phyloP scores from a whole-genome alignment of 257 asterid species.

The Capsicum baccatum region DNA sequence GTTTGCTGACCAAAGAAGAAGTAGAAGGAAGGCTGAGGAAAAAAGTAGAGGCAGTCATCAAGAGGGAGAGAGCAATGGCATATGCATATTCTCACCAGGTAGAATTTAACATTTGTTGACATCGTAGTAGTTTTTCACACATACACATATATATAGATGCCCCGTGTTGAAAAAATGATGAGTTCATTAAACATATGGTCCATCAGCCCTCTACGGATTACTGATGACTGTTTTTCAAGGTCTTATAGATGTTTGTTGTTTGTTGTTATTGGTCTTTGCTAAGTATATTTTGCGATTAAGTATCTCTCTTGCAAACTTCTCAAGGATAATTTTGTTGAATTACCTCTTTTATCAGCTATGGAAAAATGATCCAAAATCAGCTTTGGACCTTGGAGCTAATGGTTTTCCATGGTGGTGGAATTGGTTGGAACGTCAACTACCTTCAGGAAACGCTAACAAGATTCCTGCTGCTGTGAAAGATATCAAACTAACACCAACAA shows the following conservation, averaged over 20 bases:
- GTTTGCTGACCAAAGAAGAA: conserved; percentile 81
- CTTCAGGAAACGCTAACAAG: conserved; percentile 48
- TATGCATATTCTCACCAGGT: conserved; percentile 94
- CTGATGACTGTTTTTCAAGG: not conserved
- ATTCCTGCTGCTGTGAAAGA: conserved; percentile 46
- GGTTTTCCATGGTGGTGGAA: conserved; percentile 98
- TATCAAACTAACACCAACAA: conserved; percentile 55
- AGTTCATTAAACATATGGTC: not conserved
- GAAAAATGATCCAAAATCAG: conserved; percentile 60
- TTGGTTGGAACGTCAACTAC: conserved; percentile 85
- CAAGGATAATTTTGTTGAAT: not conserved
- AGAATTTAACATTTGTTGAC: too few species aligned
- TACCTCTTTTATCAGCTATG: conserved; percentile 56
- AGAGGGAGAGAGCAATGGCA: conserved; percentile 93
- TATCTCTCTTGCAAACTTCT: not conserved
- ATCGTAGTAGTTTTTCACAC: not conserved
- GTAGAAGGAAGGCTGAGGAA: conserved; percentile 63
- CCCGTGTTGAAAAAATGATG: not conserved
- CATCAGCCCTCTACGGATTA: not conserved
- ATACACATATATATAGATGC: not conserved
- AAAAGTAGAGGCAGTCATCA: conserved; percentile 86
- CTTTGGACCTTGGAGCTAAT: conserved; percentile 53
- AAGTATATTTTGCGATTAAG: not conserved
- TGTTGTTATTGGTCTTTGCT: not conserved
- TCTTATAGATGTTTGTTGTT: not conserved